These are phyloP conservation scores for Eucalyptus grandis DNA, from an alignment of 345 rosid species.

Conservation along the genomic window DNA sequence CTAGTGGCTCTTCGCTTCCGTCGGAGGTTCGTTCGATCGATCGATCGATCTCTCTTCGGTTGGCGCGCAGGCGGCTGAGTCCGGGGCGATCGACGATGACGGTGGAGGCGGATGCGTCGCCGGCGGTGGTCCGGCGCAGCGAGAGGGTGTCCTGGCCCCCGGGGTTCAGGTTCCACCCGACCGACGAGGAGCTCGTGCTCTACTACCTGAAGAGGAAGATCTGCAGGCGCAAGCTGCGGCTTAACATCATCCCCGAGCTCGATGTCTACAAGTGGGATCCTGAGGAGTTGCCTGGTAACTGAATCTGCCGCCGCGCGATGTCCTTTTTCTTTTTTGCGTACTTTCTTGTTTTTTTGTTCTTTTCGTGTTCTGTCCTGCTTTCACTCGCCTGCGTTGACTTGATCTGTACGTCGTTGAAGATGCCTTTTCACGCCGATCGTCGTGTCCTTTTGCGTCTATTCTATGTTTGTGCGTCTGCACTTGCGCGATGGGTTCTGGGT, in stretches of 20 bases:
- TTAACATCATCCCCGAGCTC: slow-evolving; percentile 49
- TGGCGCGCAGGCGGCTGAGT: not conserved
- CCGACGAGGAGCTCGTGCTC: slow-evolving; percentile 79
- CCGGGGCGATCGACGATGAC: not conserved
- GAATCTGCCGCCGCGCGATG: not conserved
- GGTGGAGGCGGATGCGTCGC: slow-evolving; percentile 1
- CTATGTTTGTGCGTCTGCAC: not conserved
- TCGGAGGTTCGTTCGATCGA: not conserved
- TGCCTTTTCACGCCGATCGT: not conserved
- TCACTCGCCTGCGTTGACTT: not conserved
- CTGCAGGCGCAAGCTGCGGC: slow-evolving; percentile 37
- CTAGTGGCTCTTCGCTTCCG: not conserved
- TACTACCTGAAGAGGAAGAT: slow-evolving; percentile 81
- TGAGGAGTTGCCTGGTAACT: slow-evolving; percentile 78
- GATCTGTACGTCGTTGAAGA: not conserved
- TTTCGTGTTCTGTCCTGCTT: not conserved
- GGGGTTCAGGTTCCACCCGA: slow-evolving; percentile 91
- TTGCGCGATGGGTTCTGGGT: not conserved
- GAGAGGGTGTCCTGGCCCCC: slow-evolving; percentile 86
- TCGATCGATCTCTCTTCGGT: not conserved
- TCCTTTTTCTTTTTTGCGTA: not conserved
- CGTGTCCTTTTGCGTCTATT: not conserved
- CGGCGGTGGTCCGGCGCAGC: not conserved
- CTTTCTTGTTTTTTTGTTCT: not conserved
- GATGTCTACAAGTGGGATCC: slow-evolving; percentile 96